These are phyloP conservation scores for Akanthomyces muscarius DNA, from an alignment of 2,329 filamentous ascomycete species.

Conservation along the genomic window DNA sequence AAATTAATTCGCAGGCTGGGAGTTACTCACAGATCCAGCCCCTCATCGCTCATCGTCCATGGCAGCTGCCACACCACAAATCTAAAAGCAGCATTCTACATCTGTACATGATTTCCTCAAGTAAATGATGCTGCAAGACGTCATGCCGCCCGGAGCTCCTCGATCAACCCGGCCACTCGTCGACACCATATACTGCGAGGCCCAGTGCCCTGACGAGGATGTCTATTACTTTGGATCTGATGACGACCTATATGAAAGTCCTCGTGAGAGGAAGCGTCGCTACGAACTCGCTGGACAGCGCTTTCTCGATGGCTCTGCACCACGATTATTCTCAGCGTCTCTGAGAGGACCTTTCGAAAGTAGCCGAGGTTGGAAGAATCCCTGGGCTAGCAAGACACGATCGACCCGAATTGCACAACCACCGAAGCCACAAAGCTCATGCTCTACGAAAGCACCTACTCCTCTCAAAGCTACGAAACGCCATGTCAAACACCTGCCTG, in stretches of 20 bases:
- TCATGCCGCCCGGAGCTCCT: constrained; percentile 1
- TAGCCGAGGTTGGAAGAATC: constrained; percentile 48
- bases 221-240: constrained; percentile 55
- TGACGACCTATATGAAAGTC: constrained; percentile 47
- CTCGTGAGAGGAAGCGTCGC: constrained; percentile 45
- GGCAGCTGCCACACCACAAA: no score
- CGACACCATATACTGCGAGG: constrained; percentile 44
- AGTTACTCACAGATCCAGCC: background rate
- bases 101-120: background rate
- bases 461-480: background rate
- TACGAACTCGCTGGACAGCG: constrained; percentile 57
- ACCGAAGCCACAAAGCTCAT: background rate
- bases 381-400: constrained; percentile 40
- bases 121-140: background rate
- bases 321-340: constrained; percentile 56
- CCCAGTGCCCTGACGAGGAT: constrained; percentile 39
- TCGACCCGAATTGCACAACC: background rate
- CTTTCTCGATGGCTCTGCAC: constrained; percentile 53
- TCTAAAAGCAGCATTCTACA: background rate
- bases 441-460: background rate
- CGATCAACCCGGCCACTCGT: constrained; percentile 24
- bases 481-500: background rate
- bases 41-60: background rate
- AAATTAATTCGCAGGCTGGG: constrained; percentile 1
- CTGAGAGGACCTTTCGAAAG: constrained; percentile 59